A percentile compares a stretch with the other conserved stretches of the same genome.
Conservation (phyloP, 2,329 filamentous ascomycete species). For the Trichoderma semiorbis region DNA sequence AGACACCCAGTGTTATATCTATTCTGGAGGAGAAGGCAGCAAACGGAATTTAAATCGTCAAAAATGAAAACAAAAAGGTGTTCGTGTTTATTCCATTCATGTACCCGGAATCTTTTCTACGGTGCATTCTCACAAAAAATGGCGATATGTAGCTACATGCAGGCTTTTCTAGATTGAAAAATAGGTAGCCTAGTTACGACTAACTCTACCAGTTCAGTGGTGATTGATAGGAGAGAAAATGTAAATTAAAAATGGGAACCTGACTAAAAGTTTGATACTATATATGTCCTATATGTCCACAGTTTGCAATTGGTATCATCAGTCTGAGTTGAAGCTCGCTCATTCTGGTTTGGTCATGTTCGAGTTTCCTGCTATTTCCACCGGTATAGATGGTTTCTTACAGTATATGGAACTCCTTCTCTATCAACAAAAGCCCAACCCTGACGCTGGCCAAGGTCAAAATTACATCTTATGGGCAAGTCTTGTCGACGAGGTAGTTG, state of each 20-base stretch:
- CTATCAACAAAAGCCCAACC: too few species aligned
- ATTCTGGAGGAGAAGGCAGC: constrained; percentile 2
- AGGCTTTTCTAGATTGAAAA: not conserved
- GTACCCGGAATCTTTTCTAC: not conserved
- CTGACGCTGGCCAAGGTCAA: too few species aligned
- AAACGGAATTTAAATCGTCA: not conserved
- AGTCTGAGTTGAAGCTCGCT: too few species aligned
- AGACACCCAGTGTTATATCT: not conserved
- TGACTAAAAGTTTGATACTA: not conserved
- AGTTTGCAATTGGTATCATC: too few species aligned
- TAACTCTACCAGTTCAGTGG: not conserved
- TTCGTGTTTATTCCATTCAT: not conserved
- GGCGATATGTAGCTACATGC: not conserved
- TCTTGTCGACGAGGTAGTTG: too few species aligned
- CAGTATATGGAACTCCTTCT: too few species aligned
- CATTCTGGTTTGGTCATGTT: too few species aligned
- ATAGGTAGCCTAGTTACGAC: not conserved
- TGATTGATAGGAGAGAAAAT: not conserved
- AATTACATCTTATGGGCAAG: too few species aligned
- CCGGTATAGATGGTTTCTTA: too few species aligned
- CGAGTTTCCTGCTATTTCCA: too few species aligned
- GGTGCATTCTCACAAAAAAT: not conserved
- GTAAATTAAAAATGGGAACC: not conserved
- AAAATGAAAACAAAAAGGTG: not conserved
- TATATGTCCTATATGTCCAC: not conserved